Evolutionary conservation across 768 basidiomycete species (phyloP), one percentile per base, ranked within the genome.

Genomic region (Leccinum boreale): DNA sequence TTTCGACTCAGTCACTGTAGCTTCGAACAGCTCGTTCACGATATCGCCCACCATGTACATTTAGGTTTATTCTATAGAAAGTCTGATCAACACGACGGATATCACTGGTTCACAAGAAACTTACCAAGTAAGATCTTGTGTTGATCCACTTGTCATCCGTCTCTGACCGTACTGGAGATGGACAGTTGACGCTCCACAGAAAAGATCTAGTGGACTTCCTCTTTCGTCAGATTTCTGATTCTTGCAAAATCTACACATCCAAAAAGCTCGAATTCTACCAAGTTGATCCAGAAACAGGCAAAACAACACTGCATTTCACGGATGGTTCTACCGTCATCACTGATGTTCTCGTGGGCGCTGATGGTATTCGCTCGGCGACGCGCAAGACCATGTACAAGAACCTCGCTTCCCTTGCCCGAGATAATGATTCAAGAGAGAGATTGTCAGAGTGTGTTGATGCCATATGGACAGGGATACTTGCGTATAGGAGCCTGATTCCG

Each of bases 341-440:
- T 31, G 78, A 81, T 53, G 55, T 81, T 7, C 66, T 81, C 33
- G 60, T 80, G 8, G 79, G 76, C 1, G 70, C 75, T 8, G 80
- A 81, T 55, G 79, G 79, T 2, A 66, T 80, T 55, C 75, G 67
- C 24, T 80, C 79, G 0, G 66, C 62, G 24, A 65, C 69, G 4
- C 69, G 75, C 36, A 61, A 50, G 19, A 60, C 59, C 9, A 67
- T 77, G 62, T 66, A 71, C 24, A 29, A 56, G 46, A 50, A 54
- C 2, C 51, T 67, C 3, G 67, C 62, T 21, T 60, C 61, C 8
- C 50, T 36, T 11, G 11, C 31, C 7, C 19, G 3, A 44, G 58
- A 62, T 10, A 55, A 58, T 12, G 54, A 45, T 8, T 58, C 50
- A 19, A 51, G 50, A 28, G 50, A 57, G 26, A 47, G 11, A 42